Evolutionary conservation across 2,329 filamentous ascomycete species (phyloP), one percentile per base, ranked within the genome.

Genomic region (Alternaria angustiovoidea): DNA sequence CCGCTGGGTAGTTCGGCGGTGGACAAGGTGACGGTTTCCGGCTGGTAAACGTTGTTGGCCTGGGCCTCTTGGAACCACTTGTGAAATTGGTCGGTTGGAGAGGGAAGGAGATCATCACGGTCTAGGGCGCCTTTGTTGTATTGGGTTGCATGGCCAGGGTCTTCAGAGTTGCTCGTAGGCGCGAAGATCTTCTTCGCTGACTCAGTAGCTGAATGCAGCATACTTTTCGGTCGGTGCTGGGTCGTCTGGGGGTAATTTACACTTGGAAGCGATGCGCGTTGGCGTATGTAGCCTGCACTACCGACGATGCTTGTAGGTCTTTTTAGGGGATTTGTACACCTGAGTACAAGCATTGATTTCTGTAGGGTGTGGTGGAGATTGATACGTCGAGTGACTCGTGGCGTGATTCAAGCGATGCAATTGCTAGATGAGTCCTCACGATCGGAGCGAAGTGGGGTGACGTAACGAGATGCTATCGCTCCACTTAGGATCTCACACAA

Each of bases 1-100:
- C 95, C 95, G 0, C 88, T 91, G 2, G 94, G 94, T 5, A 98
- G 85, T 24, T 85, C 83, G 0, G 94, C 93, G 0, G 95, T 99
- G 4, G 93, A 91, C 1, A 99, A 84, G 2, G 90, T 93, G 73
- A 93, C 93, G 1, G 95, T 92, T 80, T 99, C 95, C 1, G 94
- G 94, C 68, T 96, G 91, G 46, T 88, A 82, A 47, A 93, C 86
- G 26, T 82, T 75, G 9, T 81, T 73, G 5, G 83, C 74, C 64
- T 90, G 87, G 0, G 94, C 92, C 61, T 89, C 85, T 12, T 86
- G 84, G 85, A 96, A 99, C 95, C 95, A 99, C 63, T 81, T 79
- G 82, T 96, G 87, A 83, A 98, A 99, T 82, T 98, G 95, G 32
- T 84, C 83, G 59, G 94, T 87, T 0, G 95, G 95, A 55, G 85